A percentile compares a stretch with the other conserved stretches of the same genome.
These are phyloP conservation scores for Xylaria sp. DNA, from an alignment of 2,329 filamentous ascomycete species.

Conservation along the genomic window DNA sequence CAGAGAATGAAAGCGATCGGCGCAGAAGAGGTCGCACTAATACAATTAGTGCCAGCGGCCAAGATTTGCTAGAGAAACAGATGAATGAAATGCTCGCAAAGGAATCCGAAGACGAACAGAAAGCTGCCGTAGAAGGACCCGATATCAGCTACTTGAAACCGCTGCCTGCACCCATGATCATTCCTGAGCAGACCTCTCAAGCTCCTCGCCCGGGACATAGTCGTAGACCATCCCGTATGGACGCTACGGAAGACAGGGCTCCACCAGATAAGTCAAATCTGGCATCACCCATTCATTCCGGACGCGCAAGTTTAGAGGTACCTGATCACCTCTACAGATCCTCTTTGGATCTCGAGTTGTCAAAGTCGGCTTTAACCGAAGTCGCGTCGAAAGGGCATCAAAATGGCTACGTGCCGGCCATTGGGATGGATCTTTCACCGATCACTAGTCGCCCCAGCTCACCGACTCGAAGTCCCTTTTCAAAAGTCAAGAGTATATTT, in stretches of 20 bases:
- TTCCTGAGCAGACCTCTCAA: slow-evolving; percentile 33
- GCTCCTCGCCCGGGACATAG: slow-evolving; percentile 20
- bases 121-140: slow-evolving; percentile 35
- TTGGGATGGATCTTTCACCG: slow-evolving; percentile 68
- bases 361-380: slow-evolving; percentile 58
- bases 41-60: slow-evolving; percentile 56
- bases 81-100: slow-evolving; percentile 66
- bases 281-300: slow-evolving; percentile 41
- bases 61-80: slow-evolving; percentile 64
- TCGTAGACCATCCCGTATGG: slow-evolving; percentile 30
- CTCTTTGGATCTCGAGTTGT: slow-evolving; percentile 53
- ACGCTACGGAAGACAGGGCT: slow-evolving; percentile 30
- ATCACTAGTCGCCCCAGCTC: slow-evolving; percentile 67
- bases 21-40: slow-evolving; percentile 49
- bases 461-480: slow-evolving; percentile 64
- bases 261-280: slow-evolving; percentile 29
- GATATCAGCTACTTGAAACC: slow-evolving; percentile 45
- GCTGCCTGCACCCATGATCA: slow-evolving; percentile 40
- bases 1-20: slow-evolving; percentile 60
- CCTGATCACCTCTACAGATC: slow-evolving; percentile 46
- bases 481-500: slow-evolving; percentile 61
- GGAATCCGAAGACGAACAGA: slow-evolving; percentile 54
- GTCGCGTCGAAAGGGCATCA: slow-evolving; percentile 52
- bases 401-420: slow-evolving; percentile 59
- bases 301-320: slow-evolving; percentile 56